These are phyloP conservation scores for Eucommia ulmoides DNA, from an alignment of 257 asterid species.

Conservation along the genomic window DNA sequence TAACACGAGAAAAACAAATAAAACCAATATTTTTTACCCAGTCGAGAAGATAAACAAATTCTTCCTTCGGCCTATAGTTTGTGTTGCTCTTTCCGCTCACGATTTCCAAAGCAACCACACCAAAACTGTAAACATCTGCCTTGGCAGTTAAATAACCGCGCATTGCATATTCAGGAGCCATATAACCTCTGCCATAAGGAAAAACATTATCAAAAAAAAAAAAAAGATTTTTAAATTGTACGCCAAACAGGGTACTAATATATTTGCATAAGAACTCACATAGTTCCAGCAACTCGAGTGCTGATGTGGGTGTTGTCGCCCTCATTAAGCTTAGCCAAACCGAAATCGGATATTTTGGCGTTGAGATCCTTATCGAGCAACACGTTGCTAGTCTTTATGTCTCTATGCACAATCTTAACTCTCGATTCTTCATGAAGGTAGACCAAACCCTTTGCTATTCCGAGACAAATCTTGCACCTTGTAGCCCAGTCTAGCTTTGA, in stretches of 20 bases:
- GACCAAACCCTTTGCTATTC: constrained; percentile 71
- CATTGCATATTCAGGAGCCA: constrained; percentile 98
- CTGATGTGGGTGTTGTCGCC: constrained; percentile 74
- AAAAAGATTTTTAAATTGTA: too few species aligned
- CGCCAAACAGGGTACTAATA: too few species aligned
- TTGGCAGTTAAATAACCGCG: constrained; percentile 66
- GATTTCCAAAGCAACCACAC: constrained; percentile 85
- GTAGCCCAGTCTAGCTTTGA: constrained; percentile 70
- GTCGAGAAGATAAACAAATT: constrained; percentile 75
- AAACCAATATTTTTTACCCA: constrained; percentile 35
- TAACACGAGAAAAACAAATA: neutral
- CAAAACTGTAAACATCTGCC: constrained; percentile 94
- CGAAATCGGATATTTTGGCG: constrained; percentile 88
- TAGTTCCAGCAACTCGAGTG: constrained; percentile 87
- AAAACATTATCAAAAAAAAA: too few species aligned
- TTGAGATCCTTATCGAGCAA: constrained; percentile 68
- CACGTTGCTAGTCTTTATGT: constrained; percentile 76
- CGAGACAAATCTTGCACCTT: constrained; percentile 61
- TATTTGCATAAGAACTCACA: constrained; percentile 55
- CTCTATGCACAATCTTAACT: constrained; percentile 79
- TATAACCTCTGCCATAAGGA: constrained; percentile 52
- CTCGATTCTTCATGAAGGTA: constrained; percentile 85
- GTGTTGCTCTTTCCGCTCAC: constrained; percentile 90
- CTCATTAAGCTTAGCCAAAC: constrained; percentile 76
- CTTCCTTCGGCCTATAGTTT: constrained; percentile 63